Conservation (phyloP, 768 basidiomycete genomes). For the Podaxis sp. region DNA sequence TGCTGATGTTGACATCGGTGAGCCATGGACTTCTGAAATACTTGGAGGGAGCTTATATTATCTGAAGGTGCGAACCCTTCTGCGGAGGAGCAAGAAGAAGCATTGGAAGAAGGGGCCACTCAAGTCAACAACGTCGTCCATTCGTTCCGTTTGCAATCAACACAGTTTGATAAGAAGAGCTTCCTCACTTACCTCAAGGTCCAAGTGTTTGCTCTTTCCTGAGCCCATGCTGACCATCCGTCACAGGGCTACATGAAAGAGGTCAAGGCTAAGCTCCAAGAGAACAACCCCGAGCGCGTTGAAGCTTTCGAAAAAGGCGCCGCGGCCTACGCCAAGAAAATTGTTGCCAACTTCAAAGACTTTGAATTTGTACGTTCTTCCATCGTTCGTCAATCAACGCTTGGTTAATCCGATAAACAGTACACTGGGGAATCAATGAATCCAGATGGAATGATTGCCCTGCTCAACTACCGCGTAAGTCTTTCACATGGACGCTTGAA, state of each 20-base stretch:
- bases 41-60: not conserved
- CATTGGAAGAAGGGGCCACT: slow-evolving; percentile 71
- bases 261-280: slow-evolving; percentile 64
- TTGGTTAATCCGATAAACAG: slow-evolving; percentile 29
- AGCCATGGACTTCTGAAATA: slow-evolving; percentile 20
- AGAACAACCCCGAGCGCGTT: slow-evolving; percentile 58
- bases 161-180: slow-evolving; percentile 88
- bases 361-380: slow-evolving; percentile 77
- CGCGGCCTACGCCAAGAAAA: slow-evolving; percentile 76
- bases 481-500: not conserved
- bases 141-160: slow-evolving; percentile 86
- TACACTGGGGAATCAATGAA: slow-evolving; percentile 76
- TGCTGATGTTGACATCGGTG: slow-evolving; percentile 86
- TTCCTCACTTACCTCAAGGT: slow-evolving; percentile 85
- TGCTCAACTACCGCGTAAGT: slow-evolving; percentile 89
- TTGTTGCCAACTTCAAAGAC: slow-evolving; percentile 88
- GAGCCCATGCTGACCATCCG: not conserved
- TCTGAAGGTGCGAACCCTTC: slow-evolving; percentile 87
- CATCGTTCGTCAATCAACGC: not conserved
- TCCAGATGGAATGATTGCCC: slow-evolving; percentile 89
- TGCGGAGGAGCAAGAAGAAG: slow-evolving; percentile 80
- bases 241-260: slow-evolving; percentile 90
- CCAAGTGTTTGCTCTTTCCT: slow-evolving; percentile 3
- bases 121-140: slow-evolving; percentile 88
- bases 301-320: slow-evolving; percentile 83